Conservation (phyloP, 352 stramenopile genomes). For the Phytopythium delawarense region DNA sequence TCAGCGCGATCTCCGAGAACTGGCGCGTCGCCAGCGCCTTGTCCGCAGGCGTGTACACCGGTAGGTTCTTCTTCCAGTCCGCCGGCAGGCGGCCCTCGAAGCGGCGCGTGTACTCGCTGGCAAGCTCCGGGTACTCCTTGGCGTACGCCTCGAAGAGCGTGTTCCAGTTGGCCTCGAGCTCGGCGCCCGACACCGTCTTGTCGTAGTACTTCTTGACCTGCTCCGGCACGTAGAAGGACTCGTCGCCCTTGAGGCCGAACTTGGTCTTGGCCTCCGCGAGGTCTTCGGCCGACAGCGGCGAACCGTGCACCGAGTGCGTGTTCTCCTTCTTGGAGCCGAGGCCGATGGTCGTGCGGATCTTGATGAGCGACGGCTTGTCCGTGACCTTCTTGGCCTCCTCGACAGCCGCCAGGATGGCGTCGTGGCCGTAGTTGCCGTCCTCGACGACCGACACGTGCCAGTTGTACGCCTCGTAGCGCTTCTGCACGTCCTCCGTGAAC, state of each 20-base stretch:
- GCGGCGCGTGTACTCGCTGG: slow-evolving; percentile 92
- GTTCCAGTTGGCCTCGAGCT: slow-evolving; percentile 89
- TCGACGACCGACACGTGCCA: slow-evolving; percentile 97
- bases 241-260: slow-evolving; percentile 90
- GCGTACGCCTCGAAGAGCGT: slow-evolving; percentile 91
- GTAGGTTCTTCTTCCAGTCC: slow-evolving; percentile 91
- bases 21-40: slow-evolving; percentile 93
- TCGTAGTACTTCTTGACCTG: slow-evolving; percentile 94
- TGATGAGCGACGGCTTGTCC: slow-evolving; percentile 98
- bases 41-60: slow-evolving; percentile 87
- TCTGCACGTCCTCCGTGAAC: slow-evolving; percentile 98
- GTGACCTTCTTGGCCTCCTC: slow-evolving; percentile 92
- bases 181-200: slow-evolving; percentile 66
- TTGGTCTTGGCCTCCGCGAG: slow-evolving; percentile 88
- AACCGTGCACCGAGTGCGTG: slow-evolving; percentile 93
- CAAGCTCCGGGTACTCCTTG: slow-evolving; percentile 88
- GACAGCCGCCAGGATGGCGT: slow-evolving; percentile 92
- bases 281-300: slow-evolving; percentile 94
- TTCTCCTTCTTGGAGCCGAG: slow-evolving; percentile 94
- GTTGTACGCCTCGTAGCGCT: slow-evolving; percentile 97
- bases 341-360: slow-evolving; percentile 96
- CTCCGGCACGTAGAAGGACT: slow-evolving; percentile 92
- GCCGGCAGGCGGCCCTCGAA: slow-evolving; percentile 91
- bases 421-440: slow-evolving; percentile 92
- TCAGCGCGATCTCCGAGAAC: slow-evolving; percentile 94